Evolutionary conservation across 768 basidiomycete genomes (phyloP).

Genomic region (Pholiota conissans): DNA sequence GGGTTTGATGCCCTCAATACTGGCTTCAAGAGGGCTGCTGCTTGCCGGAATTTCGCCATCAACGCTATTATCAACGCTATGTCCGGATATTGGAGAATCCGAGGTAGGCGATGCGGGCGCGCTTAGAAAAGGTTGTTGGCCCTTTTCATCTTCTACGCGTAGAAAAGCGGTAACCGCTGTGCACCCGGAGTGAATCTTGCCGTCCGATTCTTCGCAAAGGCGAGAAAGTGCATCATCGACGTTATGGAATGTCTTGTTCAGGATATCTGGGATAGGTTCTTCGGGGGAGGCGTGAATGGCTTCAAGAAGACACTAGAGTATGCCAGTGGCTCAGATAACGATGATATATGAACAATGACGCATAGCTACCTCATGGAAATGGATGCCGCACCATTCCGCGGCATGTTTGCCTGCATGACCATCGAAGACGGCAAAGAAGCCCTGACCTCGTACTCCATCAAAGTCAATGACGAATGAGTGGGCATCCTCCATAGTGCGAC

Average conservation of each 20-base stretch:
- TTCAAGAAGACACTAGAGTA: conserved; percentile 54
- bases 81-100: conserved; percentile 35
- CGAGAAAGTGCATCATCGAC: conserved; percentile 84
- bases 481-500: conserved; percentile 96
- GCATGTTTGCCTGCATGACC: conserved; percentile 99
- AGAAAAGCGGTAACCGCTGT: conserved; percentile 97
- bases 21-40: conserved; percentile 34
- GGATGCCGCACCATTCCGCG: conserved; percentile 96
- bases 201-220: conserved; percentile 84
- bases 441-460: conserved; percentile 87
- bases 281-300: conserved; percentile 62
- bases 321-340: not conserved
- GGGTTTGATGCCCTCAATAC: conserved; percentile 41
- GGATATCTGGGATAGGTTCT: conserved; percentile 75
- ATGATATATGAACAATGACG: not conserved
- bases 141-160: conserved; percentile 81
- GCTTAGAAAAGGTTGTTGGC: conserved; percentile 66
- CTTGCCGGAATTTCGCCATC: conserved; percentile 33
- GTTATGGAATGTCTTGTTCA: conserved; percentile 92
- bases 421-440: conserved; percentile 98
- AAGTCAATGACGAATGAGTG: conserved; percentile 97
- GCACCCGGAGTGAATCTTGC: conserved; percentile 94
- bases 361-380: conserved; percentile 82
- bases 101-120: conserved; percentile 29
- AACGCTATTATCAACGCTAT: conserved; percentile 30